Percentiles rank a stretch among this genome's conserved stretches.
Conservation (phyloP, 805 yeast genomes). For the Isabelozyma rhagii region DNA sequence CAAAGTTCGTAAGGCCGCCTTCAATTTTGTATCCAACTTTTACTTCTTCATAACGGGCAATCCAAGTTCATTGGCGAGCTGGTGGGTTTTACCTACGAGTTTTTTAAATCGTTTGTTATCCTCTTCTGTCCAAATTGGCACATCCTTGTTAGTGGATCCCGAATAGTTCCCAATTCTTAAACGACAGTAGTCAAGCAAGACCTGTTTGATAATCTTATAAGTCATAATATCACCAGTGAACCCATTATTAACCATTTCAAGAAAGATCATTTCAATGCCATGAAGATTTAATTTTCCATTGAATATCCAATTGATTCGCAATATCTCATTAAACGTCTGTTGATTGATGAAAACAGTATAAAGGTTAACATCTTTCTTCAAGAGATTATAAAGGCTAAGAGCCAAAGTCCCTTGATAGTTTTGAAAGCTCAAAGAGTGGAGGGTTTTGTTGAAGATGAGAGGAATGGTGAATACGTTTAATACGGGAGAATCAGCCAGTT, state of each 20-base stretch:
- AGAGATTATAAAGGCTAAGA: slow-evolving; percentile 30
- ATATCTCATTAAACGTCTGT: slow-evolving; percentile 37
- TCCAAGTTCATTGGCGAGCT: slow-evolving; percentile 2
- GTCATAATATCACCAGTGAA: slow-evolving; percentile 35
- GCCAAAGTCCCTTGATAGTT: slow-evolving; percentile 35
- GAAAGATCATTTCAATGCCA: slow-evolving; percentile 28
- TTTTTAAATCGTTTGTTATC: slow-evolving; percentile 29
- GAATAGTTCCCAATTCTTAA: slow-evolving; percentile 15
- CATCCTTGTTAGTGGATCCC: slow-evolving; percentile 21
- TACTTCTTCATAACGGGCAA: not conserved
- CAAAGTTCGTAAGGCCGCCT: no score
- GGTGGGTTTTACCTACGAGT: slow-evolving; percentile 12
- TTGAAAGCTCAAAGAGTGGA: slow-evolving; percentile 20
- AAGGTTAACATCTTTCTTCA: slow-evolving; percentile 29
- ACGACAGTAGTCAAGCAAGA: slow-evolving; percentile 30
- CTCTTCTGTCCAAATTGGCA: slow-evolving; percentile 36
- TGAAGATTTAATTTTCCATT: slow-evolving; percentile 34
- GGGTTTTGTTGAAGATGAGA: slow-evolving; percentile 27
- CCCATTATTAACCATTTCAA: slow-evolving; percentile 42
- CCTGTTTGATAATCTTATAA: slow-evolving; percentile 30
- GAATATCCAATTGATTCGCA: slow-evolving; percentile 35
- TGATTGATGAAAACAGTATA: slow-evolving; percentile 38
- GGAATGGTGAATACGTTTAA: slow-evolving; percentile 36
- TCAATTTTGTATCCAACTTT: no score
- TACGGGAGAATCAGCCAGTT: slow-evolving; percentile 19